These are phyloP conservation scores for Setomelanomma holmii DNA, from an alignment of 2,329 filamentous ascomycete genomes.

Conservation along the genomic window DNA sequence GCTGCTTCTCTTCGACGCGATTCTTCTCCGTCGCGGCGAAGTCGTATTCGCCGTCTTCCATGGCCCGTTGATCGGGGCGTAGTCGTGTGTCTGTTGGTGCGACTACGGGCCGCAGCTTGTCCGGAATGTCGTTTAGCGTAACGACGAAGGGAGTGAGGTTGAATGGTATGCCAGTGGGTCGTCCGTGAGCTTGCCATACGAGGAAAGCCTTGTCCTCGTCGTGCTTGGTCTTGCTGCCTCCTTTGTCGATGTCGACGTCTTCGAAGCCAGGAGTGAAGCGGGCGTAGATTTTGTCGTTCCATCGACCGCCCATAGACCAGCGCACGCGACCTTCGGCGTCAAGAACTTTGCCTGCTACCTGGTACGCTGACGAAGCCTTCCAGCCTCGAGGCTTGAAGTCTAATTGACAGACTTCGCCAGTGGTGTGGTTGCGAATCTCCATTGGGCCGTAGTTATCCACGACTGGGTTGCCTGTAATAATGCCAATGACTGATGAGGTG, in stretches of 20 bases:
- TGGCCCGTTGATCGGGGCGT: slow-evolving; percentile 91
- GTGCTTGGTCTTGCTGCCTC: slow-evolving; percentile 54
- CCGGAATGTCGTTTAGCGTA: slow-evolving; percentile 89
- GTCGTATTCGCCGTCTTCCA: slow-evolving; percentile 99
- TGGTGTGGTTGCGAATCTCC: slow-evolving; percentile 97
- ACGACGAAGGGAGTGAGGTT: slow-evolving; percentile 96
- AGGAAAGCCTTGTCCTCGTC: slow-evolving; percentile 80
- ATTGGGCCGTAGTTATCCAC: slow-evolving; percentile 98
- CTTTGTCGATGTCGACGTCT: slow-evolving; percentile 64
- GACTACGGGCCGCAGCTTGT: slow-evolving; percentile 76
- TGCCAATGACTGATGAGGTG: slow-evolving; percentile 95
- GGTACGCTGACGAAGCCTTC: slow-evolving; percentile 91
- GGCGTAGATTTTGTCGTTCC: slow-evolving; percentile 98
- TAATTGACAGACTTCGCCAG: slow-evolving; percentile 84
- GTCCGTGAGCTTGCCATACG: slow-evolving; percentile 87
- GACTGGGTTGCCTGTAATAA: slow-evolving; percentile 93
- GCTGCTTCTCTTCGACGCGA: slow-evolving; percentile 88
- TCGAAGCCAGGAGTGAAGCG: slow-evolving; percentile 92
- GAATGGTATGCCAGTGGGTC: slow-evolving; percentile 88
- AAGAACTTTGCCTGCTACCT: slow-evolving; percentile 84
- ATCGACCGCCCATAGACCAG: slow-evolving; percentile 90
- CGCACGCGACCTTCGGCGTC: slow-evolving; percentile 80
- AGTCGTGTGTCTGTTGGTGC: slow-evolving; percentile 94
- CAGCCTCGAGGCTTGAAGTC: slow-evolving; percentile 96
- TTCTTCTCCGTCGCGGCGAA: slow-evolving; percentile 93